Evolutionary conservation across 2,329 filamentous ascomycete species (phyloP), one percentile per base, ranked within the genome.

Genomic region (Dactylellina drechsleri): DNA sequence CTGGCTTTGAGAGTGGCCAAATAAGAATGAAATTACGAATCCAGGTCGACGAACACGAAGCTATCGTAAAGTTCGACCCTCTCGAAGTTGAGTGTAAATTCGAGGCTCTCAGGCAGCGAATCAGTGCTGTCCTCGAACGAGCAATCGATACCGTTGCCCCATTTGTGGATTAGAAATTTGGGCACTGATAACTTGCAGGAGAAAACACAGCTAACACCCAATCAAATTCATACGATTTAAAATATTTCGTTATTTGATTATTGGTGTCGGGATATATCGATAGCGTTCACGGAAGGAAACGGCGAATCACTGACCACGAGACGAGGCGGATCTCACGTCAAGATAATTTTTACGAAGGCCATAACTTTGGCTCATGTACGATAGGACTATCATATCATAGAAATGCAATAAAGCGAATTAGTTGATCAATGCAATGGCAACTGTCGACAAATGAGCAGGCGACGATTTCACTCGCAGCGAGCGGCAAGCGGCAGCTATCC

Each of bases 41-140:
- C 82, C 89, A 87, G 79, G 90, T 97, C 2, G 94, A 98, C 79
- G 95, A 92, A 83, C 90, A 93, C 83, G 85, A 90, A 62, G 95
- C 94, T 5, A 91, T 88, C 76, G 90, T 99, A 5, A 98, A 94
- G 93, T 84, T 99, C 45, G 95, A 98, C 85, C 89, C 91, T 78
- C 83, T 98, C 52, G 92, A 96, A 79, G 91, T 99, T 3, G 95
- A 98, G 82, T 96, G 92, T 81, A 84, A 84, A 65, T 92, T 92
- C 77, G 88, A 89, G 77, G 88, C 92, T 16, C 87, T 97, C 80
- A 89, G 89, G 54, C 94, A 96, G 81, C 86, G 95, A 71, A 92
- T 99, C 4, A 87, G 91, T 78, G 92, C 92, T 0, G 92, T 99
- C 7, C 91, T 97, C 10, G 94, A 98, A 82, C 86, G 93, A 78